Evolutionary conservation across 495 filamentous ascomycete species (phyloP), one percentile per base, ranked within the genome.

Genomic region (Hypomontagnella submonticulosa): DNA sequence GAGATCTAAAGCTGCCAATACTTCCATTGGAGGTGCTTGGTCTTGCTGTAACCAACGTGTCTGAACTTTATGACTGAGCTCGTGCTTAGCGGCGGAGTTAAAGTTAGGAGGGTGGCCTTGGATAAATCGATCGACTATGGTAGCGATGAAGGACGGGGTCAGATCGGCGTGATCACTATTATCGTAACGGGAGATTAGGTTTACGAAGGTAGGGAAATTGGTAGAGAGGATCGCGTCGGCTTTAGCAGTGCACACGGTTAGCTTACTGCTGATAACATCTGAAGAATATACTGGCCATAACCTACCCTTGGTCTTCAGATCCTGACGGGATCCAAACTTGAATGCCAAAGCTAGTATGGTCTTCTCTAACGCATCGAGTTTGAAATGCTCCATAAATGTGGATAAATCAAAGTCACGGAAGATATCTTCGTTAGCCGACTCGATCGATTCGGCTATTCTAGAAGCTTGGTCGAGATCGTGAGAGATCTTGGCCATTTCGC

Each of bases 391-490:
- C 81, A 97, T 85, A 69, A 99, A 98, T 4, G 88, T 91, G 3
- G 91, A 90, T 9, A 98, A 83, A 71, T 98, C 93, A 66, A 98
- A 97, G 71, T 98, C 93, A 41, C 90, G 88, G 76, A 97, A 97
- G 23, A 97, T 86, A 66, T 97, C 92, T 57, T 92, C 92, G 64
- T 80, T 83, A 13, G 88, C 88, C 0, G 87, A 87, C 73, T 97
- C 93, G 63, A 99, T 89, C 12, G 92, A 90, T 73, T 97, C 92
- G 54, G 93, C 93, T 66, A 99, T 96, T 71, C 91, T 94, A 58
- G 89, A 83, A 13, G 92, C 91, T 74, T 96, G 92, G 55, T 89
- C 84, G 55, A 87, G 85, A 72, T 94, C 93, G 61, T 84, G 85
- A 43, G 84, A 83, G 48, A 97, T 83, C 80, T 96, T 96, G 61